Evolutionary conservation across 164 flowering plant genomes (phyloP), one percentile per base, ranked within the genome.

Genomic region (Chimonanthus salicifolius): DNA sequence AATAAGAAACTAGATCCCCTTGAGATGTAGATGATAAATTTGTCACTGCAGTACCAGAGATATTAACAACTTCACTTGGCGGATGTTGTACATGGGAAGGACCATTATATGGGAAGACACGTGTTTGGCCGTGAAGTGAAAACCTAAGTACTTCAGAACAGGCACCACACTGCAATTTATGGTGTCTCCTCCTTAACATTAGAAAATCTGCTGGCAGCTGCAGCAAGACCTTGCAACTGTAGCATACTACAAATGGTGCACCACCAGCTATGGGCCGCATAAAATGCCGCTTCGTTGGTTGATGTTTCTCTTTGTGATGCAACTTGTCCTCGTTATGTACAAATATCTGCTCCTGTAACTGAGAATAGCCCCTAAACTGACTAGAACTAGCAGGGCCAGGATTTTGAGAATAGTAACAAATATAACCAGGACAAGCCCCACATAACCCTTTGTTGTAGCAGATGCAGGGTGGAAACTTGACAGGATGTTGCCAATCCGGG

Each of bases 181-280:
- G 88, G 78, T 73, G 78, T 69, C 82, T 83, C 76, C 79, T 86
- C 65, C 72, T 82, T 49, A 82, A 81, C 54, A 80, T 79, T 15
- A 89, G 83, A 81, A 89, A 92, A 77, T 89, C 94, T 77, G 80
- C 87, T 76, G 98, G 98, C 44, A 94, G 78, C 72, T 87, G 94
- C 60, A 92, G 84, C 63, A 81, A 73, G 65, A 78, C 75, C 20
- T 18, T 75, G 83, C 98, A 92, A 47, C 68, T 64, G 58, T 83
- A 77, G 78, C 98, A 94, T 18, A 78, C 65, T n/a, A 90, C 8
- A 72, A 88, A 83, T 46, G 98, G 98, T 13, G 96, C 87, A 6
- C 89, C 98, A 68, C 93, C 91, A 48, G 90, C 92, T 46, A 89
- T 71, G 10, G 97, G 93, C 43, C 82, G 78, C 60, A 54, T 8